Evolutionary conservation across 106 monocot genomes (phyloP), one percentile per base, ranked within the genome.

Genomic region (Iris macrosiphon): DNA sequence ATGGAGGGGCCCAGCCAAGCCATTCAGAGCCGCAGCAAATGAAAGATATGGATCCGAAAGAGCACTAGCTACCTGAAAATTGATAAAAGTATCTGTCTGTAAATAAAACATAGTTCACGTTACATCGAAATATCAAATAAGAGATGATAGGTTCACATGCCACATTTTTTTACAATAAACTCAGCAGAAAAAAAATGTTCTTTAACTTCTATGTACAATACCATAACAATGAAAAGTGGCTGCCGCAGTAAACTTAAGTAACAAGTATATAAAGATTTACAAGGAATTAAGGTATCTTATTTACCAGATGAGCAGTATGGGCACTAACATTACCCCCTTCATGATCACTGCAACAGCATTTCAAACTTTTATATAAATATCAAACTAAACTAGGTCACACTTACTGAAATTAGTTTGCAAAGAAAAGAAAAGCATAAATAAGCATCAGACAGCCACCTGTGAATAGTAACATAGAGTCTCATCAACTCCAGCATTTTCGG

Each of bases 251-350:
- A n/a, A n/a, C n/a, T n/a, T n/a, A n/a, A n/a, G n/a, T n/a, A n/a
- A n/a, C n/a, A n/a, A n/a, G n/a, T n/a, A n/a, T n/a, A n/a, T n/a
- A n/a, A n/a, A 9, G 15, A 39, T 35, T 56, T 1, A 33, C 19
- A 39, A 37, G n/a, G 31, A 6, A 58, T 46, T 21, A 6, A 25
- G 57, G 9, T 7, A 40, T 39, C 16, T 27, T 41, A 41, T 33
- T 88, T 79, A 96, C 96, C 76, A 96, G 74, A 75, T 96, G 96
- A 70, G 75, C 96, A 64, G 96, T 96, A 52, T 96, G 96, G 40
- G 96, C 82, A 71, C 96, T 96, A 54, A 96, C 96, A 83, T 96
- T 96, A 10, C 96, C 96, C 31, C 96, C 96, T 77, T 96, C 96
- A 65, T 96, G 96, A 65, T 96, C 96, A 75, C 96, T 96, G 64